Base-by-base conservation (phyloP, 768 basidiomycete species). In the Calvatia gigantea region DNA sequence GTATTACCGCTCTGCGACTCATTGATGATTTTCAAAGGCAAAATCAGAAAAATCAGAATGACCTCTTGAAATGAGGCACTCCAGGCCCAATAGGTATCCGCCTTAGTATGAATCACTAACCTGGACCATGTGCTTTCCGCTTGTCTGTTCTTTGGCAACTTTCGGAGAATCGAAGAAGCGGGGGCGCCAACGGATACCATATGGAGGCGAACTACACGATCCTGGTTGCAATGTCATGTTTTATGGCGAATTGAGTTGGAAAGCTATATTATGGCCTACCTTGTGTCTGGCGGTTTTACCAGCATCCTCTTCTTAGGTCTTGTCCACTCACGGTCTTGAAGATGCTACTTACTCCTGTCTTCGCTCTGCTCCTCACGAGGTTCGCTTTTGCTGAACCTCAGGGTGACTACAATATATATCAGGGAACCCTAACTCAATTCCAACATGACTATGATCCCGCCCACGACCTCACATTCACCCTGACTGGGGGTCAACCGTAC, bases 401-500 rank as follows among this genome's bases (percentile, higher is more conserved):
- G 15, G 44, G 27, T 4, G 25, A 33, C n/a, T 51, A 41, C 25
- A 23, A 51, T 9, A 39, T 51, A n/a, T 51, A 51, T 29, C 38
- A 41, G 23, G 56, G 49, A 1, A 51, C 54, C 11, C 38, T n/a
- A 21, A 23, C 29, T 12, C 33, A 45, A 23, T 15, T 45, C n/a
- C 25, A 28, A 15, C 41, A 57, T 5, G 19, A 31, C 28, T 33
- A 55, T 23, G 58, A 39, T 17, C 58, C 60, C 7, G 53, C 60
- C 3, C 28, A 21, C 6, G 54, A 61, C 4, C 53, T 61, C 15
- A 27, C 42, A 7, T 58, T 44, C 51, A 61, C 60, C 17, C 46
- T 55, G 23, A 50, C 57, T 17, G 57, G 57, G 33, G 60, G 60
- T 19, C 28, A 55, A 39, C 58, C 60, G 60, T 61, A 41, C 33